Evolutionary conservation across 225 moss, liverwort and hornwort species (phyloP), one percentile per base, ranked within the genome.

Genomic region (Physcomitrium patens): DNA sequence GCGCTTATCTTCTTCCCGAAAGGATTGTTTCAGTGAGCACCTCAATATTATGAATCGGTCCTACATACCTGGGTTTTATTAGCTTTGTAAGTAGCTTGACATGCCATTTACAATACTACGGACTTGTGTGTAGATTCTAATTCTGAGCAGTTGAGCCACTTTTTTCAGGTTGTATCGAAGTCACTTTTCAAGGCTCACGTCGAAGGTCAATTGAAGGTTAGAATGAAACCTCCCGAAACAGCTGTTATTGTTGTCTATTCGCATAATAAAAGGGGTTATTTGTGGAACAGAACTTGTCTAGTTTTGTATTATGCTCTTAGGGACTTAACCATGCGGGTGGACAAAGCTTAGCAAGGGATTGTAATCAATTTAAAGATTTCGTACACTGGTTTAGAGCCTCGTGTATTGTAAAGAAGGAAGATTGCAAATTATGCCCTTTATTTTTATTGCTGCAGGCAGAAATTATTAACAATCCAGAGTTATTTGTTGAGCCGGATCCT

Each of bases 121-220:
- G 31, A 37, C 31, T 73, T 11, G 27, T 77, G 74, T 52, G 68
- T 63, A 58, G 44, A 45, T 68, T 50, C 52, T 23, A 62, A n/a
- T 51, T 14, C 58, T 63, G 56, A 67, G 57, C 22, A 70, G 48
- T 28, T 20, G 62, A 23, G 71, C 57, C 42, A 80, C 61, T 74
- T 49, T n/a, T 50, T 70, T 54, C 89, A 94, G 94, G 94, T 92
- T 55, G 94, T 94, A 58, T 90, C 94, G 43, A 94, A 91, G 70
- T 90, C 94, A 18, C 87, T 94, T 42, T 94, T 94, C 73, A 92
- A 92, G 78, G 94, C 94, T 77, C 94, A 94, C 70, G 94, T 94
- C 69, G 92, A 94, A 85, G 94, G 94, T 70, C 89, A 92, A 80
- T 82, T 94, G 62, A 94, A 94, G 87, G 94, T 90, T 90, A 53